Conservation (phyloP, 441 rosid species). For the Sinapis alba region DNA sequence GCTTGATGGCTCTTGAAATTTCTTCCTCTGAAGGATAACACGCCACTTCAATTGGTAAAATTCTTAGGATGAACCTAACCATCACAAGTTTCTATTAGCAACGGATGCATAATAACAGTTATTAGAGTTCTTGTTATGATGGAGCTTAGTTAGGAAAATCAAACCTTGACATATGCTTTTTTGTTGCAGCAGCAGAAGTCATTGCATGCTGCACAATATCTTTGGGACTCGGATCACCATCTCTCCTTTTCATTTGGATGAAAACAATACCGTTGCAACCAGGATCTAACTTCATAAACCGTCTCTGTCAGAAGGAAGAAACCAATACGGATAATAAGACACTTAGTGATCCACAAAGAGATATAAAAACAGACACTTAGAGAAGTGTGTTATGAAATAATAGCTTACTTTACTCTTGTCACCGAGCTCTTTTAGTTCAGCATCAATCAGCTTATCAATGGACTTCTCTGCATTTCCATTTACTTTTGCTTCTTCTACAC, state of each 20-base stretch:
- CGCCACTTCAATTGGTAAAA: slow-evolving; percentile 81
- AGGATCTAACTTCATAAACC: slow-evolving; percentile 77
- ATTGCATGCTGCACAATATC: slow-evolving; percentile 81
- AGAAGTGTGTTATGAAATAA: background rate
- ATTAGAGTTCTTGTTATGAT: background rate
- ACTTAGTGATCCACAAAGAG: background rate
- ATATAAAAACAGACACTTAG: background rate
- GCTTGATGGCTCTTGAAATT: slow-evolving; percentile 77
- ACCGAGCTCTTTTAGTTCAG: slow-evolving; percentile 85
- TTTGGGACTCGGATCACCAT: slow-evolving; percentile 81
- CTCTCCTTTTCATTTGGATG: slow-evolving; percentile 87
- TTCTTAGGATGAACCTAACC: slow-evolving; percentile 80
- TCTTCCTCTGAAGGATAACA: slow-evolving; percentile 98
- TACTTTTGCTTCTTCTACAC: slow-evolving; percentile 53
- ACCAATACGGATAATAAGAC: slow-evolving; percentile 5
- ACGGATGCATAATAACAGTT: background rate
- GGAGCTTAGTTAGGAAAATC: slow-evolving; percentile 23
- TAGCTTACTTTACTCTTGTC: slow-evolving; percentile 75
- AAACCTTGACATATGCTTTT: slow-evolving; percentile 94
- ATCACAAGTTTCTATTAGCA: slow-evolving; percentile 7
- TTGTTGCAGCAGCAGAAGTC: slow-evolving; percentile 78
- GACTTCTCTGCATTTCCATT: slow-evolving; percentile 58
- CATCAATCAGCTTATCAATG: slow-evolving; percentile 90
- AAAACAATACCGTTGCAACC: slow-evolving; percentile 88
- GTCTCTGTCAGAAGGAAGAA: slow-evolving; percentile 55